Evolutionary conservation across 2,329 filamentous ascomycete species (phyloP).

Genomic region (Claviceps monticola): DNA sequence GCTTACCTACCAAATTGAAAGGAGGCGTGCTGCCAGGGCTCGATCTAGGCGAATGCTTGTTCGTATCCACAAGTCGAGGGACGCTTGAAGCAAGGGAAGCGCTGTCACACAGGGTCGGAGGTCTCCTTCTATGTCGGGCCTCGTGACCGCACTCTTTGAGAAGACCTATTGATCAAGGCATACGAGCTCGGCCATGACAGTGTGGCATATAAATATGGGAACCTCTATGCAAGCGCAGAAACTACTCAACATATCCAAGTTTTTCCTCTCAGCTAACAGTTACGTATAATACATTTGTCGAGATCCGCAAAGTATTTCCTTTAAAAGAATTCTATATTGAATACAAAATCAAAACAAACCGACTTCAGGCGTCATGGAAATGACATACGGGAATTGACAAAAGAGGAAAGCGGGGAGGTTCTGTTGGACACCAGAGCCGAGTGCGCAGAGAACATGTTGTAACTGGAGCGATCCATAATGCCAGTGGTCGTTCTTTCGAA

Average conservation of each 20-base stretch:
- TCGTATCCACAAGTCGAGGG: constrained; percentile 62
- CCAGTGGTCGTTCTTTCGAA: not conserved
- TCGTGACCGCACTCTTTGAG: constrained; percentile 19
- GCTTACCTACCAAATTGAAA: constrained; percentile 41
- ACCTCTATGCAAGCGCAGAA: too few relatives aligned
- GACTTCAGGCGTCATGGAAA: not conserved
- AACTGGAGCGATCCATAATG: not conserved
- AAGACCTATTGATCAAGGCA: not conserved
- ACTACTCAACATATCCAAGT: too few relatives aligned
- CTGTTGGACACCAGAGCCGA: not conserved
- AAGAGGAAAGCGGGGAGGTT: not conserved
- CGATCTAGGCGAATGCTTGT: constrained; percentile 69
- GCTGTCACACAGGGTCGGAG: constrained; percentile 67
- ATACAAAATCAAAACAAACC: not conserved
- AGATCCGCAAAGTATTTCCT: not conserved
- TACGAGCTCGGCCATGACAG: too few relatives aligned
- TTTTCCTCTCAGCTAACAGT: too few relatives aligned
- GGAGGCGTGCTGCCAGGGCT: constrained; percentile 61
- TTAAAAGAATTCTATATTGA: not conserved
- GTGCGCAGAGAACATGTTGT: not conserved
- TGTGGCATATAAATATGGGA: not conserved
- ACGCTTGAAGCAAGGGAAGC: constrained; percentile 74
- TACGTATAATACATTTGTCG: not conserved
- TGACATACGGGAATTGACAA: too few relatives aligned
- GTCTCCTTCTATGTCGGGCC: constrained; percentile 62